Conservation (phyloP, 352 stramenopile species). For the Phytophthora melonis region DNA sequence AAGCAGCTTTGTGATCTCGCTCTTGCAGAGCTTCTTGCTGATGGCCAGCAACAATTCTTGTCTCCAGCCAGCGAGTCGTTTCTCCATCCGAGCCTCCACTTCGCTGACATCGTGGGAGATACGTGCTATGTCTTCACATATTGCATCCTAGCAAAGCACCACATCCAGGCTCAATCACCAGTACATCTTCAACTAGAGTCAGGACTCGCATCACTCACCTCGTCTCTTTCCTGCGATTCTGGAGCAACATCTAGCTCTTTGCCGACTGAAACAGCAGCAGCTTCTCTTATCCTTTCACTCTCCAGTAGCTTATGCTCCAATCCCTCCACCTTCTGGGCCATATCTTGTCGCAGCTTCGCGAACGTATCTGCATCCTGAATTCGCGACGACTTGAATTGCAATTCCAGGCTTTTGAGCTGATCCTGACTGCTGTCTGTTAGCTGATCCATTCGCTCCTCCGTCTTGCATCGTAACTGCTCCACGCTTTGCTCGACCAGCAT, state of each 20-base stretch:
- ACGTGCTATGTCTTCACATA: conserved; percentile 11
- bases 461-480: conserved; percentile 7
- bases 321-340: conserved; percentile 15
- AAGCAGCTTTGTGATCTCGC: conserved; percentile 46
- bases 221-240: conserved; percentile 12
- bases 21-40: conserved; percentile 38
- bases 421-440: conserved; percentile 9
- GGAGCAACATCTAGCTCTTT: conserved; percentile 17
- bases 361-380: conserved; percentile 16
- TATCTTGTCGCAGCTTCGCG: conserved; percentile 20
- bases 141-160: conserved; percentile 15
- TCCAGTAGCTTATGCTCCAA: conserved; percentile 12
- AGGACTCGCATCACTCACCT: conserved; percentile 11
- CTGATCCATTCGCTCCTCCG: conserved; percentile 15
- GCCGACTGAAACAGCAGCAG: background rate
- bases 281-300: conserved; percentile 22
- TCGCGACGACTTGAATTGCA: conserved; percentile 14
- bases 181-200: background rate
- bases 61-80: conserved; percentile 24
- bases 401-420: conserved; percentile 20
- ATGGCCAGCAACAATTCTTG: conserved; percentile 36
- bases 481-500: conserved; percentile 24
- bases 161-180: background rate
- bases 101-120: conserved; percentile 21
- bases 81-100: conserved; percentile 34